Percentiles rank a stretch among this genome's conserved stretches.
phyloP scores from a whole-genome alignment of 2,329 filamentous ascomycete species.

The Helminthosporium solani region DNA sequence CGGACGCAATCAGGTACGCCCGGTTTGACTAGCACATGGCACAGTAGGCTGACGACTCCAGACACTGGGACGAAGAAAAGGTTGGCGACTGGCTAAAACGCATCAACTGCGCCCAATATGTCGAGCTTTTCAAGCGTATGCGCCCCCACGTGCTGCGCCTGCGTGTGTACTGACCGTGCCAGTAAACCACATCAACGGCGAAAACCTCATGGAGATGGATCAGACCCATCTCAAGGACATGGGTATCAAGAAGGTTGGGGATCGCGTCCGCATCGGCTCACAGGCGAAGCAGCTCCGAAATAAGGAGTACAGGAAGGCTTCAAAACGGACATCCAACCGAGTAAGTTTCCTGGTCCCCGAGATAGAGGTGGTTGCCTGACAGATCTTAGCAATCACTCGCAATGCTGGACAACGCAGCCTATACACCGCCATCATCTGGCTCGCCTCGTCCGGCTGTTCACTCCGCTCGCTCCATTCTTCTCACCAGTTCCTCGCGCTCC shows the following conservation, averaged over 20 bases:
- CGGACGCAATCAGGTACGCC: conserved; percentile 57
- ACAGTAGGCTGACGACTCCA: conserved; percentile 32
- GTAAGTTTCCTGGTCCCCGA: conserved; percentile 49
- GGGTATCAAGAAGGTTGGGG: conserved; percentile 96
- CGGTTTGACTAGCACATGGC: background rate
- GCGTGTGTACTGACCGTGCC: conserved; percentile 20
- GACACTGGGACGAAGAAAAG: conserved; percentile 81
- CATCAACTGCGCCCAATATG: conserved; percentile 93
- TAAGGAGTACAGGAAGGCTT: conserved; percentile 50
- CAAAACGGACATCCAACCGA: conserved; percentile 71
- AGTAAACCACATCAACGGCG: conserved; percentile 94
- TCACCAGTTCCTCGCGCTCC: conserved; percentile 39
- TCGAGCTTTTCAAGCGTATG: conserved; percentile 74
- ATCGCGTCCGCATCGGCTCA: conserved; percentile 76
- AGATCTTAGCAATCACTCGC: conserved; percentile 75
- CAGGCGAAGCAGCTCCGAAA: conserved; percentile 53
- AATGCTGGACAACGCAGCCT: conserved; percentile 67
- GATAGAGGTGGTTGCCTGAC: background rate
- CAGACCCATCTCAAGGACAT: conserved; percentile 96
- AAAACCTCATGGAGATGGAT: conserved; percentile 95
- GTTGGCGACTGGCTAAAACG: conserved; percentile 88
- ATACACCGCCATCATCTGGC: conserved; percentile 62
- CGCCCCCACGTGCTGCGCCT: background rate
- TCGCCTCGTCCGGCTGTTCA: conserved; percentile 62
- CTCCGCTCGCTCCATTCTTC: conserved; percentile 50